Conservation (phyloP, 2,329 filamentous ascomycete genomes). For the Clonostachys sp. region DNA sequence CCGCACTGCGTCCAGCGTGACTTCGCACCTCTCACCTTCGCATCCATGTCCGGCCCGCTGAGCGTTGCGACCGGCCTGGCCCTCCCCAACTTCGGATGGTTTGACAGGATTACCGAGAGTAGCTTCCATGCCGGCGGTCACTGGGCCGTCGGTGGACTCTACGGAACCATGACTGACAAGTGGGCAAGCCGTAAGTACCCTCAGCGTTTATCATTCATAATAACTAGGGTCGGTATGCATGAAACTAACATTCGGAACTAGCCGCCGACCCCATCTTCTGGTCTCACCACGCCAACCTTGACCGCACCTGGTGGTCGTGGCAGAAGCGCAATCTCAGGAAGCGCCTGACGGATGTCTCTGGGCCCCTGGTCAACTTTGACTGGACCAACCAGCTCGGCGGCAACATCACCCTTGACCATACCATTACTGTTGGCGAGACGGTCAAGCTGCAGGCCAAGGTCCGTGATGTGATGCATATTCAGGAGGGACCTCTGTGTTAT, state of each 20-base stretch:
- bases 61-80: too few relatives aligned
- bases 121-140: slow-evolving; percentile 4
- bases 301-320: slow-evolving; percentile 12
- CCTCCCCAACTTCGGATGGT: too few relatives aligned
- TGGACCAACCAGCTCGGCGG: neutral
- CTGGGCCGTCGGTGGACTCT: slow-evolving; percentile 3
- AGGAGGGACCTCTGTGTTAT: too few relatives aligned
- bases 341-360: slow-evolving; percentile 1
- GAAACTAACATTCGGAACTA: neutral
- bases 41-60: too few relatives aligned
- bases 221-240: slow-evolving; percentile 3
- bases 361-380: neutral
- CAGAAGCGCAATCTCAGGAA: slow-evolving; percentile 4
- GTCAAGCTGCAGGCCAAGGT: neutral
- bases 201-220: neutral
- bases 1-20: slow-evolving; percentile 7
- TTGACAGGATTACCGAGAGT: neutral
- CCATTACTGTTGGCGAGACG: slow-evolving; percentile 1
- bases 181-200: slow-evolving; percentile 1
- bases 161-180: slow-evolving; percentile 4
- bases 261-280: slow-evolving; percentile 11
- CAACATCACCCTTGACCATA: neutral
- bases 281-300: slow-evolving; percentile 11
- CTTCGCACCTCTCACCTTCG: too few relatives aligned
- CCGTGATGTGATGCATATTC: neutral